Evolutionary conservation across 129 eudicot genomes (phyloP).

Genomic region (Chrysanthemum lavandulifolium): DNA sequence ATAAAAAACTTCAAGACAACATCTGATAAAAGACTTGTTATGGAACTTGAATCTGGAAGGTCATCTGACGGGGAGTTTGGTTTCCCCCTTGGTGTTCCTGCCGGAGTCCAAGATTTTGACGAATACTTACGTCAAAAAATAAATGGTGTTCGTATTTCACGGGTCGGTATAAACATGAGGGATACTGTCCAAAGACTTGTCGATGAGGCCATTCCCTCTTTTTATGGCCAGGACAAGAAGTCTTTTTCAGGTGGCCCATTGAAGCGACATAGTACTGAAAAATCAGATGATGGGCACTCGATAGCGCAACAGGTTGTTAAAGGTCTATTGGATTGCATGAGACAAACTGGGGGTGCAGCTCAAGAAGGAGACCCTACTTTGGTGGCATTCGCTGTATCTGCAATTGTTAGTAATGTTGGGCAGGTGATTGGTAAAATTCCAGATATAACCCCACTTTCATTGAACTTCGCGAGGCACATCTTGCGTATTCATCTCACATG

Average conservation of each 20-base stretch:
- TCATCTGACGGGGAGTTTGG: conserved; percentile 73
- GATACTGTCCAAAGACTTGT: conserved; percentile 69
- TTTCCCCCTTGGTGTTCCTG: conserved; percentile 80
- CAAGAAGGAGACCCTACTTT: conserved; percentile 99
- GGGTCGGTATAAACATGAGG: conserved; percentile 82
- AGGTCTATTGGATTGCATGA: conserved; percentile 87
- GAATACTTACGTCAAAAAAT: conserved; percentile 85
- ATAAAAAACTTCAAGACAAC: conserved; percentile 67
- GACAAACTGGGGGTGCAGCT: conserved; percentile 99
- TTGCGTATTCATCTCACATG: conserved; percentile 70
- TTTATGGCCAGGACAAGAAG: conserved; percentile 78
- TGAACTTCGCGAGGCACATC: conserved; percentile 55
- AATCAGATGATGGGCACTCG: conserved; percentile 64
- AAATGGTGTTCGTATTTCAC: conserved; percentile 69
- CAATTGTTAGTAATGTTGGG: conserved; percentile 75
- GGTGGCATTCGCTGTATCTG: conserved; percentile 91
- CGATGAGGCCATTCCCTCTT: conserved; percentile 62
- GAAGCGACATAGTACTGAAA: conserved; percentile 56
- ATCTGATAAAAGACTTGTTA: conserved; percentile 66
- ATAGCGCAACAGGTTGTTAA: conserved; percentile 68
- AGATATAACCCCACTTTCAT: conserved; percentile 47
- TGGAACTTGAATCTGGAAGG: conserved; percentile 83
- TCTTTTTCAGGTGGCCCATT: conserved; percentile 41
- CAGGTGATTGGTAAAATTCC: conserved; percentile 74
- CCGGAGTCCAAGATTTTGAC: conserved; percentile 84